phyloP scores from a whole-genome alignment of 1,139 yeast genomes.

The Suhomyces ambrosiae region DNA sequence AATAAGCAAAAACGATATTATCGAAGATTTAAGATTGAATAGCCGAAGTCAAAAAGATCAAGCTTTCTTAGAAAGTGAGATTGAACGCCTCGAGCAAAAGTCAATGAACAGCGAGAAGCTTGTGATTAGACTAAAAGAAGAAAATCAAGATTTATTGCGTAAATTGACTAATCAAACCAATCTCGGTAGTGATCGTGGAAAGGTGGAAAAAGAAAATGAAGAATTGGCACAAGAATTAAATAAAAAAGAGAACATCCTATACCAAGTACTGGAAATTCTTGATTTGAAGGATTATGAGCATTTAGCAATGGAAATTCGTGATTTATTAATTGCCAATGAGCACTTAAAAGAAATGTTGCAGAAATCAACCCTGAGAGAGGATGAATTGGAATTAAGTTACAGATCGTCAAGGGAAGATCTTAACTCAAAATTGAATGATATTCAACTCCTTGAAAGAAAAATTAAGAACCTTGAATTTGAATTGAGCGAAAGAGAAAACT shows the following conservation, averaged over 20 bases:
- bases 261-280: constrained; percentile 12
- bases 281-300: constrained; percentile 9
- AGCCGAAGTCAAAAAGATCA: constrained; percentile 1
- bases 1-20: constrained; percentile 4
- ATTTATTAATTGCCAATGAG: constrained; percentile 17
- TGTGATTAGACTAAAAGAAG: constrained; percentile 9
- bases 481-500: constrained; percentile 35
- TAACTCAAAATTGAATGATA: constrained; percentile 13
- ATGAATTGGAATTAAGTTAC: constrained; percentile 14
- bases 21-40: constrained; percentile 4
- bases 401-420: constrained; percentile 7
- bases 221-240: constrained; percentile 4
- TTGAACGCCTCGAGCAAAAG: constrained; percentile 4
- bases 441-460: constrained; percentile 19
- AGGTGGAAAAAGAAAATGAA: constrained; percentile 5
- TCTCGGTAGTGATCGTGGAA: not conserved
- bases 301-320: constrained; percentile 16
- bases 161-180: constrained; percentile 10
- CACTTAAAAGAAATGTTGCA: constrained; percentile 17
- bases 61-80: constrained; percentile 3
- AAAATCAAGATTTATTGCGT: constrained; percentile 13
- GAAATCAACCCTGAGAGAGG: constrained; percentile 11
- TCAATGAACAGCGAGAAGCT: constrained; percentile 4
- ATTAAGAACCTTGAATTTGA: constrained; percentile 27
- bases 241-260: constrained; percentile 3